Percentiles rank a stretch among this genome's conserved stretches.
Conservation (phyloP, 2,329 filamentous ascomycete species). For the Tetracladium maxilliforme region DNA sequence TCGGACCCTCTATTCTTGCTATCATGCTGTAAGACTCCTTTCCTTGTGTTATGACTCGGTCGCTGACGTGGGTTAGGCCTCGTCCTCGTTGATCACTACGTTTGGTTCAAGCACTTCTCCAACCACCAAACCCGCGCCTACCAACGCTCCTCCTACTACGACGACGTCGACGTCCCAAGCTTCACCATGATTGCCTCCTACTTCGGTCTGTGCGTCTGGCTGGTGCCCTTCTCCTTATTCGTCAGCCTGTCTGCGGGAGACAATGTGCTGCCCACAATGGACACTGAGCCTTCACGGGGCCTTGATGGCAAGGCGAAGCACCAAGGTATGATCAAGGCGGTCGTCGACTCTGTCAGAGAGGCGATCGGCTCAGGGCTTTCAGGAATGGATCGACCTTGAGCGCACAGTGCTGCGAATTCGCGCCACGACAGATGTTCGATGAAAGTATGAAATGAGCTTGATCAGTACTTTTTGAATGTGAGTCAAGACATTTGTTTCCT, state of each 20-base stretch:
- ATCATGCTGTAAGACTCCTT: slow-evolving; percentile 53
- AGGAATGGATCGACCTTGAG: neutral
- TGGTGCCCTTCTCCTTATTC: slow-evolving; percentile 89
- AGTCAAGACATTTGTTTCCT: too few relatives aligned
- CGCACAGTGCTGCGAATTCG: too few relatives aligned
- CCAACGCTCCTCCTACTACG: slow-evolving; percentile 44
- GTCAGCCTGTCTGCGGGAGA: slow-evolving; percentile 89
- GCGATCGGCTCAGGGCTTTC: slow-evolving; percentile 22
- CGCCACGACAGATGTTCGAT: too few relatives aligned
- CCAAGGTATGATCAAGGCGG: slow-evolving; percentile 51
- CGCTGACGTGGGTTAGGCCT: slow-evolving; percentile 34
- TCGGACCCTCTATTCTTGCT: slow-evolving; percentile 74
- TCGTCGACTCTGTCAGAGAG: slow-evolving; percentile 42
- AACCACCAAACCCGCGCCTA: slow-evolving; percentile 41
- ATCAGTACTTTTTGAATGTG: too few relatives aligned
- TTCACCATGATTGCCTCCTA: slow-evolving; percentile 94
- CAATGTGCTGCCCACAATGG: slow-evolving; percentile 88
- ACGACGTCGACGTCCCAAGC: slow-evolving; percentile 49
- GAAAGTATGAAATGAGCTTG: too few relatives aligned
- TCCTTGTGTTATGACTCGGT: slow-evolving; percentile 42
- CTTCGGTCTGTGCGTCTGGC: slow-evolving; percentile 92
- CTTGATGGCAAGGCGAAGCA: slow-evolving; percentile 32
- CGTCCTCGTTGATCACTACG: slow-evolving; percentile 80
- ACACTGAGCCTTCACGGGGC: slow-evolving; percentile 44
- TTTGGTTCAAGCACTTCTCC: slow-evolving; percentile 94